Evolutionary conservation across 2,329 filamentous ascomycete species (phyloP), one percentile per base, ranked within the genome.

Genomic region (Aspergillus sergii): DNA sequence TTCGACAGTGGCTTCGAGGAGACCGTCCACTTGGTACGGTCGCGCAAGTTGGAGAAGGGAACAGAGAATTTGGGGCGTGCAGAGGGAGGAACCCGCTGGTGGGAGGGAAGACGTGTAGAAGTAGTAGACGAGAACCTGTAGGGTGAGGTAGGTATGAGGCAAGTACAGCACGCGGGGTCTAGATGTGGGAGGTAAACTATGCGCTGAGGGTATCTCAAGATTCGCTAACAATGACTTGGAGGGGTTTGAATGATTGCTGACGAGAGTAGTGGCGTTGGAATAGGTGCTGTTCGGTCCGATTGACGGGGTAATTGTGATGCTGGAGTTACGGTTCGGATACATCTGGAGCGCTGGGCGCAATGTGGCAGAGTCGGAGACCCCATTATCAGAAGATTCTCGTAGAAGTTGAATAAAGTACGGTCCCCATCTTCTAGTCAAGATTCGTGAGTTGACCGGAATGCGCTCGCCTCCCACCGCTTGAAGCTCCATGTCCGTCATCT

Each of bases 401-500:
- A 98, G 83, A 1, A 99, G 85, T 74, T 96, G 92, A 61, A 97
- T 93, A 79, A 99, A 98, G 75, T 96, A 97, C 0, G 93, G 93
- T 0, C 95, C 95, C 95, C 95, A 99, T 73, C 95, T 85, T 32
- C 93, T 87, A 11, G 91, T 90, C 19, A 98, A 85, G 19, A 99
- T 87, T 62, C 93, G 88, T 8, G 95, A 98, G 77, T 96, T 99
- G 69, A 97, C 91, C 0, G 95, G 93, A 68, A 98, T 93, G 21
- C 94, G 88, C 75, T 97, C 94, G 26, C 94, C 94, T 23, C 91
- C 91, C 48, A 97, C 89, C 58, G 94, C 95, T 32, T 98, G 84
- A 63, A 99, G 92, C 73, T 98, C 95, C 95, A 99, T 99, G 71
- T 99, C 95, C 3, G 93, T 87, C 61, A 99, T 82, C 77, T 98